These are phyloP conservation scores for Pichia sp. DNA, from an alignment of 1,139 yeast genomes.

Conservation along the genomic window DNA sequence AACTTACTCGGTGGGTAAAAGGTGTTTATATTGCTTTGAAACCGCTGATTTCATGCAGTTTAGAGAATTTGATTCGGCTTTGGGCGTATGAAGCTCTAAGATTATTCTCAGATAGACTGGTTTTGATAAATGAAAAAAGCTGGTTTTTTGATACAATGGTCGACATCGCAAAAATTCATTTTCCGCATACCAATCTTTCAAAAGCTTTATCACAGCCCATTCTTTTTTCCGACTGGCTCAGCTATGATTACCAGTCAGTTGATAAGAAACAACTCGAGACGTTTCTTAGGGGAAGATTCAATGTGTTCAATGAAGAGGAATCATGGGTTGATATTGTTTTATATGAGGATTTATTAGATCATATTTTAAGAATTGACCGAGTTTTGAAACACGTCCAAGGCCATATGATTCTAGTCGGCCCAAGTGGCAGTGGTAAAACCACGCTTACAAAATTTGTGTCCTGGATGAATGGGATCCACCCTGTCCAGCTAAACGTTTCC, in stretches of 20 bases:
- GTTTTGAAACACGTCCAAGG: conserved; percentile 86
- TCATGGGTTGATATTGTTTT: conserved; percentile 57
- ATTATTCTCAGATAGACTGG: conserved; percentile 70
- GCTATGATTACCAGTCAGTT: conserved; percentile 59
- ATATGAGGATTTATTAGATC: conserved; percentile 70
- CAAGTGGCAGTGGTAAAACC: conserved; percentile 78
- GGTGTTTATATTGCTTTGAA: conserved; percentile 64
- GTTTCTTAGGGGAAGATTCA: conserved; percentile 62
- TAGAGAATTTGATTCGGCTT: conserved; percentile 46
- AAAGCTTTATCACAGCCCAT: conserved; percentile 46
- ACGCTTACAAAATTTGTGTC: conserved; percentile 77
- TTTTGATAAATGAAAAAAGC: conserved; percentile 41
- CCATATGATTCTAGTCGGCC: conserved; percentile 84
- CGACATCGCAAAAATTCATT: conserved; percentile 37
- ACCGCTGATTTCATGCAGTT: conserved; percentile 25
- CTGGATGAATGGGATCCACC: conserved; percentile 80
- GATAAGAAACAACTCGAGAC: conserved; percentile 42
- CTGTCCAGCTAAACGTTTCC: conserved; percentile 56
- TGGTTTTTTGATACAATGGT: conserved; percentile 49
- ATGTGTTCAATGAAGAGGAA: conserved; percentile 75
- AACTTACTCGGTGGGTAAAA: conserved; percentile 80
- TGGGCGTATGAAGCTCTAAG: conserved; percentile 85
- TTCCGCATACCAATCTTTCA: conserved; percentile 45
- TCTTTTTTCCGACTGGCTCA: conserved; percentile 70
- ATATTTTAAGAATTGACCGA: conserved; percentile 74